Evolutionary conservation across 2,329 filamentous ascomycete genomes (phyloP).

Genomic region (Aspergillus tamarii): DNA sequence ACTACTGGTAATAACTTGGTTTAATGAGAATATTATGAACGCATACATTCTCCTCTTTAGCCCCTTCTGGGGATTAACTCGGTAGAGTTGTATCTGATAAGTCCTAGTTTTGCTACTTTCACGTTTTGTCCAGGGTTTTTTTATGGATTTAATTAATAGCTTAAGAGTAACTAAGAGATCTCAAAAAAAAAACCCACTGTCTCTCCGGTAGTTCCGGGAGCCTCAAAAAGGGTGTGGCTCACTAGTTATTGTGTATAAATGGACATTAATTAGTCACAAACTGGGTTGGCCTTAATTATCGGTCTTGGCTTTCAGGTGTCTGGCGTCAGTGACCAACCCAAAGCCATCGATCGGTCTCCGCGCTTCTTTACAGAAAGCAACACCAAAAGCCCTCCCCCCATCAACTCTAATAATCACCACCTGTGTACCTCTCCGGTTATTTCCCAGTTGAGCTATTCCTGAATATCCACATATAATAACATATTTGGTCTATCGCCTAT

Average conservation of each 20-base stretch:
- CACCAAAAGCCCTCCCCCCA: background rate
- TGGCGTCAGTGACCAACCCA: conserved; percentile 2
- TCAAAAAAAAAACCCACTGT: background rate
- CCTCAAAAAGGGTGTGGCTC: background rate
- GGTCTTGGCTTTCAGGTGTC: background rate
- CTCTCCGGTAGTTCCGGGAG: background rate
- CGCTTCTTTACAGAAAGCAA: background rate
- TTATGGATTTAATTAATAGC: background rate
- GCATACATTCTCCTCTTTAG: background rate
- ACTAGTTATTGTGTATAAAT: background rate
- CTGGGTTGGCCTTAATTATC: background rate
- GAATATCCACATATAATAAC: background rate
- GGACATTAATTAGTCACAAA: background rate
- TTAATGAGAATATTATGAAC: background rate
- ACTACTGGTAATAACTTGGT: background rate
- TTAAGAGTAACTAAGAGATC: background rate
- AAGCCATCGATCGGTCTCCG: background rate
- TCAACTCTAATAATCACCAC: background rate
- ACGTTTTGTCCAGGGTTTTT: background rate
- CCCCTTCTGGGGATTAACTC: background rate
- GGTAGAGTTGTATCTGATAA: background rate
- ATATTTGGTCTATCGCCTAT: background rate
- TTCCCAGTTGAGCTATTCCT: background rate
- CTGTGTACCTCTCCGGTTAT: background rate
- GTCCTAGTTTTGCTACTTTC: background rate